These are phyloP conservation scores for barrel medic (Medicago truncatula) DNA, from an alignment of 306 rosid genomes.

Conservation along the genomic window MtrunA17r5.0-ANR NC_053045.1:62585001-62585500, in stretches of 20 bases:
- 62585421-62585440: conserved; percentile 87
- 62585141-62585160: conserved; percentile 69
- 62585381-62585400: conserved; percentile 94
- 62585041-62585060: conserved; percentile 99
- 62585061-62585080: conserved; percentile 94
- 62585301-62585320: neutral
- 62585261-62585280: conserved; percentile 15
- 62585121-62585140: conserved; percentile 81
- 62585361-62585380: conserved; percentile 96
- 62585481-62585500: conserved; percentile 75
- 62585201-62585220: conserved; percentile 87
- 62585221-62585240: conserved; percentile 99
- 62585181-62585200: conserved; percentile 86
- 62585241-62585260: neutral
- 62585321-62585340: conserved; percentile 22
- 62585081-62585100: conserved; percentile 82
- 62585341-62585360: conserved; percentile 61
- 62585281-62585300: neutral
- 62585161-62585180: conserved; percentile 86
- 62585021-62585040: conserved; percentile 94
- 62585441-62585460: conserved; percentile 63
- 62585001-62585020: conserved; percentile 73
- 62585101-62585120: conserved; percentile 80
- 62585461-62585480: conserved; percentile 67
- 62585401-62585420: conserved; percentile 97